These are phyloP conservation scores for Solanum piurae DNA, from an alignment of 257 asterid species.

Conservation along the genomic window DNA sequence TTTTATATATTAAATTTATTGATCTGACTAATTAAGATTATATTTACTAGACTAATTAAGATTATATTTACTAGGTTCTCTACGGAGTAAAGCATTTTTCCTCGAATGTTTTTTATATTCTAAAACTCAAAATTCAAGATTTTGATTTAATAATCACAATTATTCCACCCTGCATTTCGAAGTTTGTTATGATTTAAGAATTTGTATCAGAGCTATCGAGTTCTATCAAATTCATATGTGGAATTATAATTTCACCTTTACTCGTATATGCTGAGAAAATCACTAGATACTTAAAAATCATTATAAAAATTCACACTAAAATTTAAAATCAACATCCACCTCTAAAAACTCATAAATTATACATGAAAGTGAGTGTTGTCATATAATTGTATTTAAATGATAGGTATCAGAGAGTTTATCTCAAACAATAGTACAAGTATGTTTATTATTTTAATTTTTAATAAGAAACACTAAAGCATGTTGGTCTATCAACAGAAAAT, in stretches of 20 bases:
- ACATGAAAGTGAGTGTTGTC: not conserved
- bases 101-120: not conserved
- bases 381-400: no score
- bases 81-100: not conserved
- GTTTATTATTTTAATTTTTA: no score
- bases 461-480: not conserved
- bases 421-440: not conserved
- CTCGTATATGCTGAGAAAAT: not conserved
- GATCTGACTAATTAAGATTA: not conserved
- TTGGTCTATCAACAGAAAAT: not conserved
- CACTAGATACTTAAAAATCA: no score
- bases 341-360: no score
- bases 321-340: not conserved
- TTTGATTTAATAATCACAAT: not conserved
- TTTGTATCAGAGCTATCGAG: not conserved
- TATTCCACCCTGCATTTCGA: accelerated
- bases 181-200: not conserved
- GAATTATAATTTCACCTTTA: no score
- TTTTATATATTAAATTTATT: not conserved
- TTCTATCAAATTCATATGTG: no score
- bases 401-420: not conserved
- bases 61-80: not conserved
- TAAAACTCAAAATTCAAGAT: not conserved
- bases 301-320: no score
- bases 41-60: not conserved